Base-by-base conservation (phyloP, 441 rosid genomes). In the Pelargonium cotyledonis region DNA sequence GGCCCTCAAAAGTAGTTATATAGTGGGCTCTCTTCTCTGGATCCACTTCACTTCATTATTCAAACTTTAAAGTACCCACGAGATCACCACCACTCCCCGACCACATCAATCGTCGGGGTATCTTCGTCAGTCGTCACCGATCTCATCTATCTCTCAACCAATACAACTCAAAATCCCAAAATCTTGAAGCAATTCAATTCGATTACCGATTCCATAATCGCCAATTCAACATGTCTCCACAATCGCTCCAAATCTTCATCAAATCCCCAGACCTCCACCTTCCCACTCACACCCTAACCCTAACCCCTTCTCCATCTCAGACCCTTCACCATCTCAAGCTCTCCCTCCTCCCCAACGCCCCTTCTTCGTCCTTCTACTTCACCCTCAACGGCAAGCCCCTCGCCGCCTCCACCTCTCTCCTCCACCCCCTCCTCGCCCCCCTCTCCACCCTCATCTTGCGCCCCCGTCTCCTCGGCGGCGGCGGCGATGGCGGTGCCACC, bases 401-500 rank as follows among this genome's bases (percentile, higher is more conserved):
- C 5, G 58, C 77, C n/a, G 86, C 77, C 62, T 84, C 85, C 8
- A 75, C 83, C 43, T 78, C 70, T 19, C 71, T 87, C 62, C 72
- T 68, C 19, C 72, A 73, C 51, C 81, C 84, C 11, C 74, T 69
- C 6, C 75, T 89, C 12, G 47, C 91, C 65, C 75, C 84, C 26
- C 77, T 89, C 0, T 89, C 95, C 11, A 85, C 88, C 29, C 85
- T 91, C 46, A 35, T 80, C 38, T 71, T 95, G 29, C 80, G 65
- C 58, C 77, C 84, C 47, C 90, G 91, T 38, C 79, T 90, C 73
- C 78, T 44, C 7, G 99, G 89, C 8, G 97, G 99, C 23, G 96
- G 99, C 0, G 99, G 99, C 10, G 96, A 89, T 79, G 97, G 99
- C 7, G 99, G 99, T 10, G 94, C 96, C 3, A 95, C 99, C 0